Conservation (phyloP, 495 filamentous ascomycete species). For the Usnea hakonensis region DNA sequence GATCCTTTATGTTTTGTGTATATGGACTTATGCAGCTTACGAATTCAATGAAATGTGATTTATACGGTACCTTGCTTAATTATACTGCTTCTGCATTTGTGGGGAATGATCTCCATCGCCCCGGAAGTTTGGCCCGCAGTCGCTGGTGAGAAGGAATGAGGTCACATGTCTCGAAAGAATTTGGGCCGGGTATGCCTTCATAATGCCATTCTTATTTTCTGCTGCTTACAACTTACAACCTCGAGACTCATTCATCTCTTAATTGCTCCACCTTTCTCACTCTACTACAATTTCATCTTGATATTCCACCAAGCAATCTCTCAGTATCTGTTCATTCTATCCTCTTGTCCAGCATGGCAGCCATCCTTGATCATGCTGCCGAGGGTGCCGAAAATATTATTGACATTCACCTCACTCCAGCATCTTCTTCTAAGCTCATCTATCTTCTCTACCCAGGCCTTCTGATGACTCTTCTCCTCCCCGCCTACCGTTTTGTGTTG, state of each 20-base stretch:
- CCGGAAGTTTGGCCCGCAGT: not conserved
- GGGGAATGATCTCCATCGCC: not conserved
- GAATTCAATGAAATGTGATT: too few species aligned
- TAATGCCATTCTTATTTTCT: not conserved
- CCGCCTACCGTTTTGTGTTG: constrained; percentile 48
- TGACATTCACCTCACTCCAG: constrained; percentile 32
- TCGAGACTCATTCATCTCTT: not conserved
- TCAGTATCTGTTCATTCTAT: constrained; percentile 24
- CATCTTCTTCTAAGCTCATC: constrained; percentile 35
- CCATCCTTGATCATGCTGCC: constrained; percentile 41
- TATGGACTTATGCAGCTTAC: not conserved
- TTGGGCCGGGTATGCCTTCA: not conserved
- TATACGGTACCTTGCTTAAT: too few species aligned
- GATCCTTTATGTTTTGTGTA: not conserved
- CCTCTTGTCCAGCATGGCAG: constrained; percentile 40
- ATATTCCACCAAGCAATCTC: constrained; percentile 16
- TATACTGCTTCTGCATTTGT: not conserved
- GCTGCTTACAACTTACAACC: not conserved
- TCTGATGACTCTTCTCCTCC: constrained; percentile 42
- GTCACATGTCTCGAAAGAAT: not conserved
- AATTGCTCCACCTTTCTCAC: not conserved
- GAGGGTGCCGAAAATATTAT: constrained; percentile 36
- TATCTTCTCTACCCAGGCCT: constrained; percentile 38
- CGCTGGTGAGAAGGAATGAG: not conserved
- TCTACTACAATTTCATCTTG: constrained; percentile 8